Evolutionary conservation across 768 basidiomycete species (phyloP).

Genomic region (Lentinula sp.): DNA sequence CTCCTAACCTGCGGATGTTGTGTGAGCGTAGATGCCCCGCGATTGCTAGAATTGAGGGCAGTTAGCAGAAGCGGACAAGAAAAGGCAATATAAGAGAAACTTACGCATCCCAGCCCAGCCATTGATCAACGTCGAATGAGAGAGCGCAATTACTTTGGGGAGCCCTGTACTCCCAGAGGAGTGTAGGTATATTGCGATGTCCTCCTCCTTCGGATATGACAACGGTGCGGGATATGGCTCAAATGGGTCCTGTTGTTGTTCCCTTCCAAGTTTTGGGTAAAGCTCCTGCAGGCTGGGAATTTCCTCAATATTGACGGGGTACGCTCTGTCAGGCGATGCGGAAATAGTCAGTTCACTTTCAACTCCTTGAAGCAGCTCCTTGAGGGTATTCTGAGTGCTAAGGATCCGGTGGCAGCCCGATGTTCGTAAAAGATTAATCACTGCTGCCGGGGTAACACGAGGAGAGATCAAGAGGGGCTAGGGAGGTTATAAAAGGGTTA

Average conservation of each 20-base stretch:
- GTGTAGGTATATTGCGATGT: constrained; percentile 18
- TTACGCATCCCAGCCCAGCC: constrained; percentile 9
- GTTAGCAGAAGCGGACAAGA: background rate
- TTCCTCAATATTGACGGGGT: constrained; percentile 7
- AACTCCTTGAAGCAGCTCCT: constrained; percentile 16
- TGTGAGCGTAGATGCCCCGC: background rate
- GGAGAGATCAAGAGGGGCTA: constrained; percentile 31
- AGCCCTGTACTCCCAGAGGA: constrained; percentile 27
- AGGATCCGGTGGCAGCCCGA: constrained; percentile 25
- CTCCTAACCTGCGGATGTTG: constrained; percentile 4
- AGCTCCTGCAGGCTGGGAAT: constrained; percentile 12
- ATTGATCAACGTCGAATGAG: constrained; percentile 11
- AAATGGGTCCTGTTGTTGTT: constrained; percentile 7
- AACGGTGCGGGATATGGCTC: constrained; percentile 3
- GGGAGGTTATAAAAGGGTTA: background rate
- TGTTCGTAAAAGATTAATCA: constrained; percentile 23
- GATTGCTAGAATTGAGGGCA: background rate
- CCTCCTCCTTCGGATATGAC: constrained; percentile 1
- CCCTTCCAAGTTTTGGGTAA: constrained; percentile 22
- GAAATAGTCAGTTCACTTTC: background rate
- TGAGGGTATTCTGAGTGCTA: constrained; percentile 18
- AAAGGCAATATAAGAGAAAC: background rate
- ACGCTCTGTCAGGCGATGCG: background rate
- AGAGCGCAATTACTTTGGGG: constrained; percentile 21
- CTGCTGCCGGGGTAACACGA: constrained; percentile 26